Base-by-base conservation (phyloP, 75 land plant genomes). In the Chamaecyparis obtusa region DNA sequence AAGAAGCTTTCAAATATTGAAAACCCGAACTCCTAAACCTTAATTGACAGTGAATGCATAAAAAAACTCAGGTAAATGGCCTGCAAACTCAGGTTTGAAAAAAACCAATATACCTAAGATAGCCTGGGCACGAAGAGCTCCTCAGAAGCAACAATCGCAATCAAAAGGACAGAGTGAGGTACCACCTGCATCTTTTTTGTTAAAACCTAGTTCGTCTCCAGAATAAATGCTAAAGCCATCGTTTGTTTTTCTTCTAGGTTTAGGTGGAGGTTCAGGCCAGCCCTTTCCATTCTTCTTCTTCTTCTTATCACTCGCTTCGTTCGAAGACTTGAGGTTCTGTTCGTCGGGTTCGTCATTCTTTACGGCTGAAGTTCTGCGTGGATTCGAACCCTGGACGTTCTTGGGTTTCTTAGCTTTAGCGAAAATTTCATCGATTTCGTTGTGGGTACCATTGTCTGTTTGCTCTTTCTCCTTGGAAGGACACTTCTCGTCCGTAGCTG, bases 81-180 rank as follows among this genome's bases (percentile, higher is more conserved):
- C 37, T 1, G 76, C 36, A 74, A 33, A 32, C 14, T 9, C 76
- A 30, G 33, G 37, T 1, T 74, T 33, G 76, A 74, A 11, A 74
- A 32, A 72, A 32, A 32, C 5, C 14, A 33, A 74, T 32, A 32
- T 32, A 74, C 76, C 76, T 33, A 5, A 8, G 30, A 36, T 74
- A 0, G 36, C 35, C 33, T 33, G 83, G 49, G 46, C 32, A 16
- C 83, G 10, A 44, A 81, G 43, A 44, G n/a, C 19, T n/a, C 24
- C 30, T 90, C 85, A 94, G 85, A 97, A 97, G 88, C 99, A 97
- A 90, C 99, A 97, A 81, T 79, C 79, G 84, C 99, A 97, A 64
- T 97, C 99, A 79, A 96, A 97, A 11, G 98, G 99, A 64, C 99
- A 97, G 44, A 97, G 95, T 3, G 90, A 85, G 13, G 99, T 93